A percentile compares a stretch with the other conserved stretches of the same genome.
Evolutionary conservation across 768 basidiomycete genomes (phyloP).

Genomic region (Boletus insuetus): DNA sequence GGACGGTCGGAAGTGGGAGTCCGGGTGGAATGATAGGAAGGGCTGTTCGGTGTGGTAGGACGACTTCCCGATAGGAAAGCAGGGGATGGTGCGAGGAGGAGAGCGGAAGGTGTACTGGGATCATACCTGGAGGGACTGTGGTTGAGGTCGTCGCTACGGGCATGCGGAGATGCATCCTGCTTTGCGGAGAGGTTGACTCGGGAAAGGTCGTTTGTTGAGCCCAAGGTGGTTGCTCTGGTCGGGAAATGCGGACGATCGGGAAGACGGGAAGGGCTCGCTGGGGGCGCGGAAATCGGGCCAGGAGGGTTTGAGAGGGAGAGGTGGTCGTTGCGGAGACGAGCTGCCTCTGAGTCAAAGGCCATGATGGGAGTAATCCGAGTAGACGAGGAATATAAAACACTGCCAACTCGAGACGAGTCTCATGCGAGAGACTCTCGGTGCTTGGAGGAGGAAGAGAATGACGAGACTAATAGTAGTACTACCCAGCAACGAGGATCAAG

Average conservation of each 20-base stretch:
- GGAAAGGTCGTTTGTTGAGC: slow-evolving; percentile 51
- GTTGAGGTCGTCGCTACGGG: slow-evolving; percentile 69
- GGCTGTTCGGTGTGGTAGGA: slow-evolving; percentile 55
- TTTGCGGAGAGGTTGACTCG: slow-evolving; percentile 41
- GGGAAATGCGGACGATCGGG: slow-evolving; percentile 56
- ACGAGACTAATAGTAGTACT: not conserved
- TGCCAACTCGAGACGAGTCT: not conserved
- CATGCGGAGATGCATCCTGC: slow-evolving; percentile 41
- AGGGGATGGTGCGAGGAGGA: slow-evolving; percentile 44
- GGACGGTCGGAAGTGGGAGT: slow-evolving; percentile 55
- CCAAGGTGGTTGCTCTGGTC: slow-evolving; percentile 63
- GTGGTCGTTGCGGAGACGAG: slow-evolving; percentile 28
- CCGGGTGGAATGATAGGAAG: slow-evolving; percentile 42
- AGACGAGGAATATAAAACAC: not conserved
- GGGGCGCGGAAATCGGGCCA: slow-evolving; percentile 36
- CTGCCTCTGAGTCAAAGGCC: slow-evolving; percentile 31
- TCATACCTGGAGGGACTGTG: slow-evolving; percentile 36
- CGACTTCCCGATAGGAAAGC: slow-evolving; percentile 53
- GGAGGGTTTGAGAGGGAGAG: slow-evolving; percentile 2
- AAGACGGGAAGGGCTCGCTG: slow-evolving; percentile 35
- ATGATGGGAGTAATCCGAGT: slow-evolving; percentile 15
- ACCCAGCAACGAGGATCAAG: slow-evolving; percentile 21
- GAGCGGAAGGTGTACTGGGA: slow-evolving; percentile 6
- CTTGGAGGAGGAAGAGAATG: not conserved
- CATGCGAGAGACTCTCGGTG: not conserved